Base-by-base conservation (phyloP, 2,329 filamentous ascomycete species). In the Huntiella decipiens region DNA sequence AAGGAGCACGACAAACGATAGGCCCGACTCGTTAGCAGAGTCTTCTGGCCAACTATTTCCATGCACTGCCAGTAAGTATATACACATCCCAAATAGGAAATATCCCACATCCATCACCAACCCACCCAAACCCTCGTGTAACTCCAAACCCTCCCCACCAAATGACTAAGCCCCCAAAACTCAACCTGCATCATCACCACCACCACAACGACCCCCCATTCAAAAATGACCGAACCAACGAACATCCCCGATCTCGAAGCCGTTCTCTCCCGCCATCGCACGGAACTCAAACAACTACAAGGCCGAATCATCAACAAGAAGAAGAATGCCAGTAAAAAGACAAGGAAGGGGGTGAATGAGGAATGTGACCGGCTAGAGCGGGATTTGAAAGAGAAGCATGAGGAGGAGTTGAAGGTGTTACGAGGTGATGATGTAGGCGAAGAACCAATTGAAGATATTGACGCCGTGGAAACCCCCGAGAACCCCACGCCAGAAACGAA, bases 261-360 rank as follows among this genome's bases (percentile, higher is more conserved):
- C 51, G 65, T 91, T 47, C 78, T 84, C 55, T 66, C 77, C 34
- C 80, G 79, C 40, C 91, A 98, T 60, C 78, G 84, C 55, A 91
- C 84, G 61, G 88, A 98, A 63, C 77, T 82, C 60, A 79, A 78
- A 54, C 88, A 96, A 51, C 70, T 98, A 19, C 83, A 93, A 60
- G 73, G 76, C 43, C 78, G 80, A 50, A 77, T 92, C 56, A 95
- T 84, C 4, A 86, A 81, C 63, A 96, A 95, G 71, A 98, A 95
- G 70, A 96, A 95, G 68, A 80, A 82, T 54, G 87, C 91, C 12
- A 92, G 81, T 40, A 98, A 96, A 64, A 85, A 77, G 74, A 87
- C 71, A 54, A 74, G 66, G 56, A 84, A 80, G 59, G 77, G 79
- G 22, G 67, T 88, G 56, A 84, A 81, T 36, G 70, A 80, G 44